Evolutionary conservation across 495 filamentous ascomycete species (phyloP).

Genomic region (Cladorrhinum samala): DNA sequence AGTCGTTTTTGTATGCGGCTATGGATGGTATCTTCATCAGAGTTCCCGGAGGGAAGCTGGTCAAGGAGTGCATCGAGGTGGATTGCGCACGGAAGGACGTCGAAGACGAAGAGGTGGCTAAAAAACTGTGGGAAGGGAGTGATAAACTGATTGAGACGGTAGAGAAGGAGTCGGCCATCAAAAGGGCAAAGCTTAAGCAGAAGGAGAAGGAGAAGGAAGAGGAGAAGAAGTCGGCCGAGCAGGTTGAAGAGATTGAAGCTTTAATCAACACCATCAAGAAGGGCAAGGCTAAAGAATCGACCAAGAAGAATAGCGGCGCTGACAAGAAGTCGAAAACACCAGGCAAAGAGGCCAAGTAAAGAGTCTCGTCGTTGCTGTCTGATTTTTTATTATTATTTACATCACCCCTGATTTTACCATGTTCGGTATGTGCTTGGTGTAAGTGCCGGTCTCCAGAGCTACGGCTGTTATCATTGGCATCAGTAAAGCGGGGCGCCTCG

Average conservation of each 20-base stretch:
- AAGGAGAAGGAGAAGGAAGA: constrained; percentile 34
- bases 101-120: constrained; percentile 68
- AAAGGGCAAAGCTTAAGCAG: constrained; percentile 57
- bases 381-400: neutral
- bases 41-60: constrained; percentile 58
- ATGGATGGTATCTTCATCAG: constrained; percentile 68
- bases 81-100: constrained; percentile 66
- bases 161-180: constrained; percentile 77
- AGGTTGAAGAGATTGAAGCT: constrained; percentile 42
- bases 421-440: constrained; percentile 1
- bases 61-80: constrained; percentile 84
- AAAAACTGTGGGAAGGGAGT: constrained; percentile 80
- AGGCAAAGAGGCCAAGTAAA: neutral
- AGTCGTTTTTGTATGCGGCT: constrained; percentile 76
- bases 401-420: neutral
- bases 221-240: constrained; percentile 27
- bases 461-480: too few species aligned
- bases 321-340: constrained; percentile 9
- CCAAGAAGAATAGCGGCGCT: constrained; percentile 15
- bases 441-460: neutral
- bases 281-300: constrained; percentile 32
- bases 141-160: constrained; percentile 75
- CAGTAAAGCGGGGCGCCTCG: constrained; percentile 13
- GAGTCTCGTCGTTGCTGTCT: neutral
- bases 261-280: constrained; percentile 35